These are phyloP conservation scores for Russula abietina DNA, from an alignment of 768 basidiomycete genomes.

Conservation along the genomic window DNA sequence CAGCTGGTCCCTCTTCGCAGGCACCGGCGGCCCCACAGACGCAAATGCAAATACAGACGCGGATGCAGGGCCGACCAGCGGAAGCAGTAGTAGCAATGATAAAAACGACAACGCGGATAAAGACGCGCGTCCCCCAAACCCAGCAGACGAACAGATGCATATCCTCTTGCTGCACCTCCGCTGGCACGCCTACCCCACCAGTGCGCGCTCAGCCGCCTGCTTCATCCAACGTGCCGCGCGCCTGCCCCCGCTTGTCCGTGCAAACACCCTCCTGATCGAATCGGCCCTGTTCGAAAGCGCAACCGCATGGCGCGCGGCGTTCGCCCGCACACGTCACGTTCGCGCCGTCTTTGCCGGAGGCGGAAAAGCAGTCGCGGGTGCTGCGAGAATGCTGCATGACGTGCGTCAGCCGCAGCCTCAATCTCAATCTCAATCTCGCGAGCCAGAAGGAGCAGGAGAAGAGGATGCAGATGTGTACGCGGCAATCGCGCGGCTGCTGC, in stretches of 20 bases:
- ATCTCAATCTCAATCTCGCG: background rate
- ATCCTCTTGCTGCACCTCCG: constrained; percentile 18
- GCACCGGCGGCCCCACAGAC: constrained; percentile 3
- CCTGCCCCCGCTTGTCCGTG: constrained; percentile 14
- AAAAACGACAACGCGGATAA: background rate
- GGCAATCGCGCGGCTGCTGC: constrained; percentile 10
- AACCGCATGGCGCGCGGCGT: constrained; percentile 7
- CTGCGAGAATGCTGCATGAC: constrained; percentile 10
- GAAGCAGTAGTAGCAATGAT: background rate
- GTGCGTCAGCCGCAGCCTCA: background rate
- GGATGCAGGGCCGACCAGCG: background rate
- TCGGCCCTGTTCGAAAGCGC: constrained; percentile 11
- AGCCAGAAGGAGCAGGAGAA: background rate
- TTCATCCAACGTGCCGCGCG: constrained; percentile 15
- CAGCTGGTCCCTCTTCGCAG: constrained; percentile 20
- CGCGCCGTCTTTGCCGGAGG: constrained; percentile 13
- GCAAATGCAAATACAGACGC: background rate
- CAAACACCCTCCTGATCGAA: constrained; percentile 10
- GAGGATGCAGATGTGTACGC: constrained; percentile 7
- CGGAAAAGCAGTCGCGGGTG: background rate
- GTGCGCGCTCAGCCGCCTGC: constrained; percentile 6
- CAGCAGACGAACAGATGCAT: constrained; percentile 16
- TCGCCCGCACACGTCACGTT: constrained; percentile 4
- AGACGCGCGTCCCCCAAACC: constrained; percentile 5
- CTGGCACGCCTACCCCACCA: constrained; percentile 12